phyloP scores from a whole-genome alignment of 1,284 basidiomycete species.

The Fistulinella staudtii region DNA sequence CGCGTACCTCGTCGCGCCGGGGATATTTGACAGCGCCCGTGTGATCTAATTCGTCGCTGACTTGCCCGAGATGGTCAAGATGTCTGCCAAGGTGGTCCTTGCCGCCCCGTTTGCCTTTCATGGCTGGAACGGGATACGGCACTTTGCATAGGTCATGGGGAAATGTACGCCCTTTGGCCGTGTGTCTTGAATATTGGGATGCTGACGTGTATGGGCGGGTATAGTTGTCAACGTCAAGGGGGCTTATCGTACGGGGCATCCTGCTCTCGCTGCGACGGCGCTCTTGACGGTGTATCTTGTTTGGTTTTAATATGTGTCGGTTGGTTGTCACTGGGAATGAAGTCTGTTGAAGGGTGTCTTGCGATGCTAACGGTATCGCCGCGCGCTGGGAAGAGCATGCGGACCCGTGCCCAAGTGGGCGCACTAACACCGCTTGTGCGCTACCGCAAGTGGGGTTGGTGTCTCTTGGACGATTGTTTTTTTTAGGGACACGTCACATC shows the following conservation, averaged over 20 bases:
- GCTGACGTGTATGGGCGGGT: too few species aligned
- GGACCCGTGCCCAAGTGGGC: too few species aligned
- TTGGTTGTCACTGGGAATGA: background rate
- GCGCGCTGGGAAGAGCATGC: too few species aligned
- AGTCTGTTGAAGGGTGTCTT: background rate
- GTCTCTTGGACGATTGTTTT: too few species aligned
- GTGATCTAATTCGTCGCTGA: slow-evolving; percentile 69
- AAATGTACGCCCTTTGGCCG: slow-evolving; percentile 60
- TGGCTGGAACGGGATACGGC: slow-evolving; percentile 85
- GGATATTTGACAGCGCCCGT: slow-evolving; percentile 73
- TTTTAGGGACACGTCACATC: too few species aligned
- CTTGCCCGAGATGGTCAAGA: slow-evolving; percentile 73
- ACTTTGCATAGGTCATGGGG: slow-evolving; percentile 88
- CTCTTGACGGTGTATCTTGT: slow-evolving; percentile 67
- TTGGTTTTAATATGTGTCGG: slow-evolving; percentile 27
- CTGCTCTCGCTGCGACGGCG: slow-evolving; percentile 79
- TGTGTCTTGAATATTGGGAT: slow-evolving; percentile 3
- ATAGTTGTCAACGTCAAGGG: slow-evolving; percentile 83
- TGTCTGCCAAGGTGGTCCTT: slow-evolving; percentile 69
- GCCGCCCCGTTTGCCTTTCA: slow-evolving; percentile 90
- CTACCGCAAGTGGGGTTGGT: too few species aligned
- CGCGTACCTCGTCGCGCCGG: slow-evolving; percentile 82
- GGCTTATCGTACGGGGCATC: slow-evolving; percentile 77
- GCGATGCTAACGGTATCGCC: too few species aligned
- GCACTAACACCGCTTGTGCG: too few species aligned